Percentiles rank a stretch among this genome's conserved stretches.
These are phyloP conservation scores for Glonium stellatum DNA, from an alignment of 495 filamentous ascomycete species.

Conservation along the genomic window DNA sequence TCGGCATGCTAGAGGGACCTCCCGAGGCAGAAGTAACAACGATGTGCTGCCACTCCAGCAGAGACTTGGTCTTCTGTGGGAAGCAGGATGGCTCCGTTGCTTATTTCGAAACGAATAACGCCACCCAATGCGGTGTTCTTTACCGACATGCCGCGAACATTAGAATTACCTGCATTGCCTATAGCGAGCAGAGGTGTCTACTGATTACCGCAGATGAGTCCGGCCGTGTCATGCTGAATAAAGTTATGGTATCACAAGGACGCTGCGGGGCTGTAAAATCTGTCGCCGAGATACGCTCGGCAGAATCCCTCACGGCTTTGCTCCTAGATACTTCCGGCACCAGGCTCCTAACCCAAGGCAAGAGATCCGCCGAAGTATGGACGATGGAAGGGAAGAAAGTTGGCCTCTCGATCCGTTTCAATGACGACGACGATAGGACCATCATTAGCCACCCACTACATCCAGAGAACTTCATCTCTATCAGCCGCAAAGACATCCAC, in stretches of 20 bases:
- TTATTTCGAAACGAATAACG: not conserved
- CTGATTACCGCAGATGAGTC: not conserved
- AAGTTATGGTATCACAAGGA: not conserved
- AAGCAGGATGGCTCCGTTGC: constrained; percentile 6
- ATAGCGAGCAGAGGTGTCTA: not conserved
- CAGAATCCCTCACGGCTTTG: not conserved
- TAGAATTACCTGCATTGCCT: not conserved
- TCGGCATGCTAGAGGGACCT: constrained; percentile 7
- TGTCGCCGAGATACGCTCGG: not conserved
- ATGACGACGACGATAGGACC: not conserved
- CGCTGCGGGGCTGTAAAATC: not conserved
- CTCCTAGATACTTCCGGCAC: not conserved
- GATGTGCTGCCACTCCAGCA: not conserved
- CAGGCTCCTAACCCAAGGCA: not conserved
- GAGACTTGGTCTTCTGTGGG: constrained; percentile 2
- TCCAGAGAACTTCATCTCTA: not conserved
- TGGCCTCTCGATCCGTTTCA: not conserved
- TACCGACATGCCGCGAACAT: not conserved
- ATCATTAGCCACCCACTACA: not conserved
- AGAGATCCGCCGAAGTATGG: not conserved
- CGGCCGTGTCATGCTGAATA: not conserved
- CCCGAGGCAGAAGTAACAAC: constrained; percentile 4
- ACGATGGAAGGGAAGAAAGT: not conserved
- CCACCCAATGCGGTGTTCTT: not conserved
- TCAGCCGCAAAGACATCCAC: not conserved